Percentiles rank a stretch among this genome's conserved stretches.
phyloP scores from a whole-genome alignment of 768 basidiomycete genomes.

The Cantharellus anzutake region DNA sequence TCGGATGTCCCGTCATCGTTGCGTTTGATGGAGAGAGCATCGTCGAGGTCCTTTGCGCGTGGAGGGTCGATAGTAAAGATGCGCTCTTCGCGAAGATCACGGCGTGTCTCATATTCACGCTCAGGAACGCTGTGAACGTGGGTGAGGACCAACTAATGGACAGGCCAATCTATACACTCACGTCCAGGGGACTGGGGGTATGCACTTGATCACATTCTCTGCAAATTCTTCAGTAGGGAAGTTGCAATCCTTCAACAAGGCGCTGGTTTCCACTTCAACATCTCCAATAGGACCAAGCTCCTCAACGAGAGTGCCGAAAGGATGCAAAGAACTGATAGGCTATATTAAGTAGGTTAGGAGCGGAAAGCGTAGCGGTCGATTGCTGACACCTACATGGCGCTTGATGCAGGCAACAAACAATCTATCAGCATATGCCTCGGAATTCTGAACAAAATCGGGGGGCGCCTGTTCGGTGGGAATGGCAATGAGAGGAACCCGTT shows the following conservation, averaged over 20 bases:
- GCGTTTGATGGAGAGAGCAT: conserved; percentile 73
- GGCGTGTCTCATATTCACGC: conserved; percentile 69
- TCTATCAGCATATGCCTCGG: conserved; percentile 75
- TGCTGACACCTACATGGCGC: conserved; percentile 61
- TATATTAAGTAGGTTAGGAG: conserved; percentile 16
- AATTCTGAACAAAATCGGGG: conserved; percentile 84
- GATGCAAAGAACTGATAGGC: conserved; percentile 93
- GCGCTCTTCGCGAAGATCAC: conserved; percentile 68
- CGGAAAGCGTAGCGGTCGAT: conserved; percentile 16
- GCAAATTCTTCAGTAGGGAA: conserved; percentile 96
- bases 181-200: conserved; percentile 92
- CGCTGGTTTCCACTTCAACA: conserved; percentile 93
- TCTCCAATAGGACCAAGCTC: conserved; percentile 98
- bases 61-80: conserved; percentile 90
- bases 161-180: conserved; percentile 22
- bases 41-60: conserved; percentile 81
- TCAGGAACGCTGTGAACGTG: conserved; percentile 52
- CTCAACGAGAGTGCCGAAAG: conserved; percentile 94
- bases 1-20: conserved; percentile 89
- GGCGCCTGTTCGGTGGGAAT: conserved; percentile 99
- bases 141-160: background rate
- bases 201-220: conserved; percentile 85
- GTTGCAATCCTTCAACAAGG: conserved; percentile 94
- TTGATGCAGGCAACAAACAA: conserved; percentile 98
- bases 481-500: conserved; percentile 94